Evolutionary conservation across 2,329 filamentous ascomycete genomes (phyloP).

Genomic region (Claviceps quebecensis): DNA sequence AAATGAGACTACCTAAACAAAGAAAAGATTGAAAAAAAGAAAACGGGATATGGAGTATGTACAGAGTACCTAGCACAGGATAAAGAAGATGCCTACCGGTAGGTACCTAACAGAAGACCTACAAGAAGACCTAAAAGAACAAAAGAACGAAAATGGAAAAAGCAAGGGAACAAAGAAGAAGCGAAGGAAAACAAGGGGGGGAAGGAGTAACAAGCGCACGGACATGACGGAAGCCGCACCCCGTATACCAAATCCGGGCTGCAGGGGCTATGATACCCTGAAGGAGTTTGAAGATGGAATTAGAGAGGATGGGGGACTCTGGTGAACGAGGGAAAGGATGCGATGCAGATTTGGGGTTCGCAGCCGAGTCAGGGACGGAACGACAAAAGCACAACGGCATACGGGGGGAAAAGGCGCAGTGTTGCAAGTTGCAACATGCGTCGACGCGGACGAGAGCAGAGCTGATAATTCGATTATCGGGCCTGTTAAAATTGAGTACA

Average conservation of each 20-base stretch:
- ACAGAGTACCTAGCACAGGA: too few relatives aligned
- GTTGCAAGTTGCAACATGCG: too few relatives aligned
- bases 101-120: background rate
- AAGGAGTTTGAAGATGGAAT: background rate
- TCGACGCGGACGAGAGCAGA: too few relatives aligned
- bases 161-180: background rate
- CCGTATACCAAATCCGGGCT: background rate
- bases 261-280: conserved; percentile 12
- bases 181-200: background rate
- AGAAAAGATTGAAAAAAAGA: background rate
- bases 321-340: background rate
- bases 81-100: too few relatives aligned
- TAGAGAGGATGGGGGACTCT: background rate
- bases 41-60: background rate
- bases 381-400: too few relatives aligned
- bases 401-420: too few relatives aligned
- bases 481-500: too few relatives aligned
- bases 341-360: background rate
- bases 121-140: background rate
- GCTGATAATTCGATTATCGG: too few relatives aligned
- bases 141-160: background rate
- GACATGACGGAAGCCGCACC: too few relatives aligned
- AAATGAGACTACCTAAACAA: background rate
- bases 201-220: too few relatives aligned
- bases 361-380: too few relatives aligned